phyloP scores from a whole-genome alignment of 352 stramenopile species.

The Phytophthora ohioensis region DNA sequence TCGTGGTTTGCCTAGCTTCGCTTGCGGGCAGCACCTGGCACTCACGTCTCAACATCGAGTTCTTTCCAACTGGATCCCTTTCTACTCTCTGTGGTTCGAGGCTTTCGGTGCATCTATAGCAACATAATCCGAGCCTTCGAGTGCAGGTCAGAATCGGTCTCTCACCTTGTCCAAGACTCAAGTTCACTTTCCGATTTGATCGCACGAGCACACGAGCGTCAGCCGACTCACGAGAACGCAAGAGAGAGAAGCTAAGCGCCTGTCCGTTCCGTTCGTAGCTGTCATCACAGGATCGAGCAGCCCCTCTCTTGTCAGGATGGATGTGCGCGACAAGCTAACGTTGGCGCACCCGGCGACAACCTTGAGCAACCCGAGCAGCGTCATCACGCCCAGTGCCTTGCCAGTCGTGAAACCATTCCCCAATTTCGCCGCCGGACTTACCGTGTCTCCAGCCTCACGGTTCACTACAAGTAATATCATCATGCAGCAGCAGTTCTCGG shows the following conservation, averaged over 20 bases:
- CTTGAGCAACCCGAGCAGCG: constrained; percentile 24
- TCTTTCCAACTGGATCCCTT: constrained; percentile 17
- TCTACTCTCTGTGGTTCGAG: constrained; percentile 12
- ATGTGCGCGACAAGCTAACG: constrained; percentile 43
- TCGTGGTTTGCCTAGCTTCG: constrained; percentile 22
- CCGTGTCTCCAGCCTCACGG: constrained; percentile 29
- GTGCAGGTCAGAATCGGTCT: constrained; percentile 14
- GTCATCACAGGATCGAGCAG: constrained; percentile 36
- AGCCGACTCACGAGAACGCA: constrained; percentile 29
- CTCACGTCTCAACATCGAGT: constrained; percentile 26
- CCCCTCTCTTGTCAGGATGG: constrained; percentile 38
- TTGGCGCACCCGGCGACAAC: constrained; percentile 29
- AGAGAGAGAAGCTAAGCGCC: constrained; percentile 28
- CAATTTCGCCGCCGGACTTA: constrained; percentile 30
- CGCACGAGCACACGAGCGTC: constrained; percentile 21
- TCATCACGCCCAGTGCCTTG: constrained; percentile 28
- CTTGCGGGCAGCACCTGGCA: constrained; percentile 34
- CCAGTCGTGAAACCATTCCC: constrained; percentile 21
- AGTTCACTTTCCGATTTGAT: constrained; percentile 22
- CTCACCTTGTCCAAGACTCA: constrained; percentile 27
- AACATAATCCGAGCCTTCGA: constrained; percentile 26
- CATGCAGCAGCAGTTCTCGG: constrained; percentile 24
- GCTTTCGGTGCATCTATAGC: constrained; percentile 38
- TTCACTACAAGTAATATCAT: constrained; percentile 14
- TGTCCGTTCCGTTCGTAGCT: constrained; percentile 25